Conservation (phyloP, 306 rosid species). For the Adenanthera pavonina region DNA sequence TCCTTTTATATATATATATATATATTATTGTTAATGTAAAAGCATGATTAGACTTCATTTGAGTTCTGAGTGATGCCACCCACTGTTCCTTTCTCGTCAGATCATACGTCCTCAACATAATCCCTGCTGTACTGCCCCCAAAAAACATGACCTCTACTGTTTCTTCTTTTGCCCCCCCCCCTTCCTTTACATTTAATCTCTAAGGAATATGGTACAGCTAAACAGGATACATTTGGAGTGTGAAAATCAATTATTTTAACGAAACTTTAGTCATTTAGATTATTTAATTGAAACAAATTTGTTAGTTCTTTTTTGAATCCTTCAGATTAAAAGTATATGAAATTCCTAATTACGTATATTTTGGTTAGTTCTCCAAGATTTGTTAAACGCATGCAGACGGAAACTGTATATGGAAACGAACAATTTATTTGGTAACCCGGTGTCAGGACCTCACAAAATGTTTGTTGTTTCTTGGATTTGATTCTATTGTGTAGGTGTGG, state of each 20-base stretch:
- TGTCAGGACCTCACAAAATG: background rate
- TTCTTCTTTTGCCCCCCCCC: too few relatives aligned
- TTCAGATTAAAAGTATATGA: background rate
- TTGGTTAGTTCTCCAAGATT: background rate
- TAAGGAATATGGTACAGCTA: too few relatives aligned
- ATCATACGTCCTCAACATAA: background rate
- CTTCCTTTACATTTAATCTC: too few relatives aligned
- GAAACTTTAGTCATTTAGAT: background rate
- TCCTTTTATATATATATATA: constrained; percentile 15
- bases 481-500: too few relatives aligned
- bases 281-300: background rate
- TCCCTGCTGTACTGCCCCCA: background rate
- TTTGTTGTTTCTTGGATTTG: too few relatives aligned
- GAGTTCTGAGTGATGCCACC: too few relatives aligned
- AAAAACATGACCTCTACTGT: too few relatives aligned
- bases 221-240: too few relatives aligned
- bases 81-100: background rate
- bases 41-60: constrained; percentile 46
- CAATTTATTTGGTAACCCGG: background rate
- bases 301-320: background rate
- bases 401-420: background rate
- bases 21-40: too few relatives aligned
- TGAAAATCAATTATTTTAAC: background rate
- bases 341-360: background rate
- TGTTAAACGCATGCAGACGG: background rate